Evolutionary conservation across 805 yeast genomes (phyloP).

Genomic region (Yarrowia sp.): DNA sequence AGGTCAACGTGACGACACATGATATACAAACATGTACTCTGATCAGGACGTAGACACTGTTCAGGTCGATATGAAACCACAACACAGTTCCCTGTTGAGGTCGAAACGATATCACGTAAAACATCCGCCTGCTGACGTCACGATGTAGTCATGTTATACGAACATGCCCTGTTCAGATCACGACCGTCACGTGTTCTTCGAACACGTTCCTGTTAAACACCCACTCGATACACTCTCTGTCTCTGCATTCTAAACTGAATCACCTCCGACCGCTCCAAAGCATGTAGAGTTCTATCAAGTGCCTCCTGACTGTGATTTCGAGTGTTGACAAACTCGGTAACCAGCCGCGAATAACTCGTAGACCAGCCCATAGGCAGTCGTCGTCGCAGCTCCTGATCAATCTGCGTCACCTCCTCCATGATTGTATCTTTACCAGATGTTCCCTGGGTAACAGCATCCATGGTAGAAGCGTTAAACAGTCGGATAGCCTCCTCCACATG

Average conservation of each 20-base stretch:
- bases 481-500: conserved; percentile 96
- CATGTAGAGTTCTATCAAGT: conserved; percentile 74
- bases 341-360: conserved; percentile 77
- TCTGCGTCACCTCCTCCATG: conserved; percentile 66
- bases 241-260: conserved; percentile 85
- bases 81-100: no score
- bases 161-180: no score
- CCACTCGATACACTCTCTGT: conserved; percentile 71
- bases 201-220: conserved; percentile 46
- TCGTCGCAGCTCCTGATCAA: conserved; percentile 81
- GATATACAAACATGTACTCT: no score
- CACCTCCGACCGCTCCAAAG: conserved; percentile 82
- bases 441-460: conserved; percentile 83
- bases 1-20: no score
- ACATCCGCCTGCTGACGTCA: no score
- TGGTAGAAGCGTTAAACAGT: conserved; percentile 91
- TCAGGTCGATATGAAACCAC: no score
- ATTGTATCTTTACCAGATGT: conserved; percentile 54
- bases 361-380: conserved; percentile 96
- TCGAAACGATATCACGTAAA: no score
- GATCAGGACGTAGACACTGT: no score
- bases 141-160: no score
- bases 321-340: conserved; percentile 60
- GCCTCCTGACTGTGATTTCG: conserved; percentile 60
- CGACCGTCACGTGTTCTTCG: no score